phyloP scores from a whole-genome alignment of 495 filamentous ascomycete species.

The Aspergillus conjunctus region DNA sequence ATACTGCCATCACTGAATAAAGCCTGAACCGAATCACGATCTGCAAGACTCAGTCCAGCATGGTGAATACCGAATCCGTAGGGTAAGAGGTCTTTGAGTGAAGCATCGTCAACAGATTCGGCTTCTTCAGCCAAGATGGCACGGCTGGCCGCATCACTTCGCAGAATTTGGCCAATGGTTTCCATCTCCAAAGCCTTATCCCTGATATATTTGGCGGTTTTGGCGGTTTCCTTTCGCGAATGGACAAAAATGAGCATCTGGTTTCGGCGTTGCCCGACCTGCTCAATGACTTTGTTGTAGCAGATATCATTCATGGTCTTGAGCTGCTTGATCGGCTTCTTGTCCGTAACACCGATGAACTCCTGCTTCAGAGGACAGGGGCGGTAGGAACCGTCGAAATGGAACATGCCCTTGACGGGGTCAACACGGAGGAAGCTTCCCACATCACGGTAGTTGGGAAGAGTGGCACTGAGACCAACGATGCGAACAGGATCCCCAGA shows the following conservation, averaged over 20 bases:
- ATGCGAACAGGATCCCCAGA: slow-evolving; percentile 89
- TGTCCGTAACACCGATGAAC: slow-evolving; percentile 96
- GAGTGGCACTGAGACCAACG: slow-evolving; percentile 88
- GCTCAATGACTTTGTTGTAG: slow-evolving; percentile 96
- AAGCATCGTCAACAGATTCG: slow-evolving; percentile 77
- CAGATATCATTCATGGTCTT: slow-evolving; percentile 99
- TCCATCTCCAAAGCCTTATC: slow-evolving; percentile 96
- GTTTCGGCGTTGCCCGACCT: slow-evolving; percentile 84
- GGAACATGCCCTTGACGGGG: slow-evolving; percentile 80
- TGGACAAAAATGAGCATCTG: slow-evolving; percentile 99
- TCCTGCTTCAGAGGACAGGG: slow-evolving; percentile 94
- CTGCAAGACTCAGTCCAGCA: slow-evolving; percentile 89
- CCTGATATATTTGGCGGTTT: slow-evolving; percentile 92
- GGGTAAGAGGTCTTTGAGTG: slow-evolving; percentile 91
- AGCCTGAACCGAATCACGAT: slow-evolving; percentile 93
- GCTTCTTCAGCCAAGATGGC: slow-evolving; percentile 86
- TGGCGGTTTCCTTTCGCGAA: slow-evolving; percentile 95
- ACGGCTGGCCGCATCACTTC: slow-evolving; percentile 88
- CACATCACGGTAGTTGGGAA: slow-evolving; percentile 97
- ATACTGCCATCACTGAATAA: slow-evolving; percentile 88
- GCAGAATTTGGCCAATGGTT: slow-evolving; percentile 93
- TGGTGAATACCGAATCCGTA: slow-evolving; percentile 99
- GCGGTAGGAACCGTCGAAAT: slow-evolving; percentile 93
- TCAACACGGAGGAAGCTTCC: slow-evolving; percentile 95
- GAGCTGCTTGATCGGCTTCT: slow-evolving; percentile 98